Percentiles rank a stretch among this genome's conserved stretches.
These are phyloP conservation scores for Brassica carinata DNA, from an alignment of 345 rosid species.

Conservation along the genomic window DNA sequence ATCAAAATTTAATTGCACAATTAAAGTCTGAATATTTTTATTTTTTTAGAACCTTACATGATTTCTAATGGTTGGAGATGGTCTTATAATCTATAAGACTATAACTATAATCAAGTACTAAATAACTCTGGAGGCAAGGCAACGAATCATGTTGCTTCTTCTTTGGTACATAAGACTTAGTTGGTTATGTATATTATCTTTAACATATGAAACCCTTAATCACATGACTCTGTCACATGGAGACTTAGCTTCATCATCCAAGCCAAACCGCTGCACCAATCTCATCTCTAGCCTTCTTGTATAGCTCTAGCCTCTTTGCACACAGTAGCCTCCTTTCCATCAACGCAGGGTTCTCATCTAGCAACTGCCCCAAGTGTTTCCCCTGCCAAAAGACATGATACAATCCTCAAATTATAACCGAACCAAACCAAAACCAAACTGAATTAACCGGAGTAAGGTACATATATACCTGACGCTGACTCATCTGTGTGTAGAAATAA, in stretches of 20 bases:
- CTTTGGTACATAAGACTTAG: background rate
- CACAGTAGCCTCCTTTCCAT: constrained; percentile 69
- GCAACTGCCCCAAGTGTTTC: constrained; percentile 50
- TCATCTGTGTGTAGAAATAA: constrained; percentile 66
- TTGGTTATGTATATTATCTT: background rate
- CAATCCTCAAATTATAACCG: constrained; percentile 11
- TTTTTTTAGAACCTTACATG: too few relatives aligned
- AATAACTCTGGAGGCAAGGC: background rate
- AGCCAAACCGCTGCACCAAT: constrained; percentile 59
- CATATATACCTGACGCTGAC: constrained; percentile 55
- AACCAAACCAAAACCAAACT: constrained; percentile 11
- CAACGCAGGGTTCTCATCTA: constrained; percentile 66
- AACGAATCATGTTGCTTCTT: background rate
- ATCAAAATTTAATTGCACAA: too few relatives aligned
- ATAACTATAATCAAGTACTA: background rate
- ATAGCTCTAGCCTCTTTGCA: constrained; percentile 67
- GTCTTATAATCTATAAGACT: too few relatives aligned
- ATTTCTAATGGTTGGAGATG: too few relatives aligned
- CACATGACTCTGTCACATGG: background rate
- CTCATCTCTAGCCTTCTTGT: constrained; percentile 75
- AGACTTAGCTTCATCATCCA: constrained; percentile 26
- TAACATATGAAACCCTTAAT: background rate
- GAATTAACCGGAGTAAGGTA: background rate
- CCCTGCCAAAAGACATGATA: constrained; percentile 30
- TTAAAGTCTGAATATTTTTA: too few relatives aligned